Evolutionary conservation across 2,329 filamentous ascomycete genomes (phyloP).

Genomic region (Epicoccum sorghinum): DNA sequence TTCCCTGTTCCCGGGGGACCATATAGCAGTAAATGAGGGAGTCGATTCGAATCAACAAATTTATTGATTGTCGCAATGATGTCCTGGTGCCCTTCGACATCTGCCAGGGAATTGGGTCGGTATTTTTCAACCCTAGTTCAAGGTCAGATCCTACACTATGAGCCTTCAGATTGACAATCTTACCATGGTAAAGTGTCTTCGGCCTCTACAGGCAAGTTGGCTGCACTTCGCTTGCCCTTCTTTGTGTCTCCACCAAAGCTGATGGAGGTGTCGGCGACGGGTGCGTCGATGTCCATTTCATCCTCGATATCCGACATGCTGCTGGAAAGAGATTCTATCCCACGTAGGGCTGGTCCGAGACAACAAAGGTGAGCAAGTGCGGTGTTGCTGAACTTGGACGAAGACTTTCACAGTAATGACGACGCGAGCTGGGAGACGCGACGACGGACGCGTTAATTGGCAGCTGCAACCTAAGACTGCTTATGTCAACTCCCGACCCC

Average conservation of each 20-base stretch:
- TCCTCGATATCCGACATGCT: constrained; percentile 66
- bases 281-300: constrained; percentile 70
- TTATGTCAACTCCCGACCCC: constrained; percentile 39
- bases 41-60: constrained; percentile 90
- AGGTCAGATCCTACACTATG: constrained; percentile 2
- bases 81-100: constrained; percentile 96
- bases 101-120: constrained; percentile 82
- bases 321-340: not conserved
- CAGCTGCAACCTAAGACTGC: constrained; percentile 17
- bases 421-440: constrained; percentile 17
- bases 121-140: constrained; percentile 89
- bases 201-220: constrained; percentile 91
- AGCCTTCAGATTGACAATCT: constrained; percentile 12
- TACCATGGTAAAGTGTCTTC: constrained; percentile 95
- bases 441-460: constrained; percentile 45
- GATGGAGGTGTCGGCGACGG: constrained; percentile 57
- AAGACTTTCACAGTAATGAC: constrained; percentile 5
- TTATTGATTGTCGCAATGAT: constrained; percentile 98
- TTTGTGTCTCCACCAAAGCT: constrained; percentile 76
- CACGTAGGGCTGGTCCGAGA: not conserved
- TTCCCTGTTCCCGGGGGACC: constrained; percentile 97
- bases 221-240: constrained; percentile 91
- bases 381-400: not conserved
- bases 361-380: not conserved
- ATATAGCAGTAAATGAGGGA: constrained; percentile 95